phyloP scores from a whole-genome alignment of 208 protist species.

The Trypanosoma platydactyli region DNA sequence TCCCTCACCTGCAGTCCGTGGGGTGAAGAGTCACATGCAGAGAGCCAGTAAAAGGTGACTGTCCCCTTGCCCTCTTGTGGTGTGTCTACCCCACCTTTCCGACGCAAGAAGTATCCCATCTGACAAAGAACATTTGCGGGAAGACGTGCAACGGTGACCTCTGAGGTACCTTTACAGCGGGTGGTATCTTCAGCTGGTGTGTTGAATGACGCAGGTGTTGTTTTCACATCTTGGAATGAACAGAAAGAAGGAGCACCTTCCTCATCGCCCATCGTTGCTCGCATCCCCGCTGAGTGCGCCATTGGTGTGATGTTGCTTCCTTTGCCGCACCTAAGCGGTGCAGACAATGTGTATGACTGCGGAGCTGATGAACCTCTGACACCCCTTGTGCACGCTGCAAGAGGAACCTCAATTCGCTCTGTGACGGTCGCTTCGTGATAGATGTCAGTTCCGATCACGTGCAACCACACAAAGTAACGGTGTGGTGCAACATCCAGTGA shows the following conservation, averaged over 20 bases:
- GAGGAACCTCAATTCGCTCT: constrained; percentile 4
- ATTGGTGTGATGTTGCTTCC: not conserved
- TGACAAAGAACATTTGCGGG: constrained; percentile 24
- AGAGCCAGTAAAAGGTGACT: constrained; percentile 21
- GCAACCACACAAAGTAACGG: constrained; percentile 28
- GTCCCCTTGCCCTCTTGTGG: not conserved
- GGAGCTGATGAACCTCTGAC: not conserved
- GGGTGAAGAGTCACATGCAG: constrained; percentile 16
- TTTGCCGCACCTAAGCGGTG: not conserved
- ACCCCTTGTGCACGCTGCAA: not conserved
- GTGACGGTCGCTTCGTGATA: constrained; percentile 23
- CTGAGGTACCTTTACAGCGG: not conserved
- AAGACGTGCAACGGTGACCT: not conserved
- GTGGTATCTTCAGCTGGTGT: not conserved
- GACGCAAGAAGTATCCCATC: constrained; percentile 13
- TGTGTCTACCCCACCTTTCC: not conserved
- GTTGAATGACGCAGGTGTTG: not conserved
- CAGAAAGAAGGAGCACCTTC: not conserved
- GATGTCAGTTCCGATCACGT: constrained; percentile 19
- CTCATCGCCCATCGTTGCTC: not conserved
- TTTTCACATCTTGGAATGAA: no score
- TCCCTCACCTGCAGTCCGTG: constrained; percentile 23
- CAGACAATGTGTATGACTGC: not conserved
- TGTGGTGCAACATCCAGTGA: not conserved
- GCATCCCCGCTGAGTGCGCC: not conserved